A percentile compares a stretch with the other conserved stretches of the same genome.
phyloP scores from a whole-genome alignment of 306 rosid species.

The Hippophae tibetana region DNA sequence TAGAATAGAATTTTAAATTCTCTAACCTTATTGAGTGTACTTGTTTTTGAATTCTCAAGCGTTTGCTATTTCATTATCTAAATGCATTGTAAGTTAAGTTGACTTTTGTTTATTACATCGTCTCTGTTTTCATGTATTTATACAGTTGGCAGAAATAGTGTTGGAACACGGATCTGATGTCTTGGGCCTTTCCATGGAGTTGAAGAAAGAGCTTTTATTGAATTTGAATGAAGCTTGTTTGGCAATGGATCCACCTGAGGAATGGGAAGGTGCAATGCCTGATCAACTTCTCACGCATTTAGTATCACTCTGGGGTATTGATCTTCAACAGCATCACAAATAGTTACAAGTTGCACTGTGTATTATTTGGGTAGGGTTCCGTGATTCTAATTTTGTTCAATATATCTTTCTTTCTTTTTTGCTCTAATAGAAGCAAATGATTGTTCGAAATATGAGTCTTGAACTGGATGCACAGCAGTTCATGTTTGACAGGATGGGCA shows the following conservation, averaged over 20 bases:
- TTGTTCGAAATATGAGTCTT: background rate
- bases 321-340: slow-evolving; percentile 55
- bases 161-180: slow-evolving; percentile 66
- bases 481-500: too few species aligned
- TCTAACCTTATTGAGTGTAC: too few species aligned
- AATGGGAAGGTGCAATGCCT: slow-evolving; percentile 81
- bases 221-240: slow-evolving; percentile 76
- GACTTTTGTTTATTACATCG: slow-evolving; percentile 5
- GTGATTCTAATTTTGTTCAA: too few species aligned
- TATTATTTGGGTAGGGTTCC: background rate
- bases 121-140: background rate
- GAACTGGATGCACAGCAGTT: background rate
- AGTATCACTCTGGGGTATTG: slow-evolving; percentile 85
- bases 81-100: background rate
- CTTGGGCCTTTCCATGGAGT: slow-evolving; percentile 66
- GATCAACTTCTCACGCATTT: slow-evolving; percentile 74
- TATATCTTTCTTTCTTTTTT: too few species aligned
- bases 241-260: slow-evolving; percentile 59
- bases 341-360: slow-evolving; percentile 9
- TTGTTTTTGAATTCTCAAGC: too few species aligned
- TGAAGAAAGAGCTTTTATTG: slow-evolving; percentile 66
- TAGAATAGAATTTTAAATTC: too few species aligned
- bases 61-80: too few species aligned
- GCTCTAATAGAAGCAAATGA: background rate
- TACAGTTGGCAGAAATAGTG: slow-evolving; percentile 76